A percentile compares a stretch with the other conserved stretches of the same genome.
Conservation (phyloP, 2,329 filamentous ascomycete species). For the Stachybotrys chartarum region DNA sequence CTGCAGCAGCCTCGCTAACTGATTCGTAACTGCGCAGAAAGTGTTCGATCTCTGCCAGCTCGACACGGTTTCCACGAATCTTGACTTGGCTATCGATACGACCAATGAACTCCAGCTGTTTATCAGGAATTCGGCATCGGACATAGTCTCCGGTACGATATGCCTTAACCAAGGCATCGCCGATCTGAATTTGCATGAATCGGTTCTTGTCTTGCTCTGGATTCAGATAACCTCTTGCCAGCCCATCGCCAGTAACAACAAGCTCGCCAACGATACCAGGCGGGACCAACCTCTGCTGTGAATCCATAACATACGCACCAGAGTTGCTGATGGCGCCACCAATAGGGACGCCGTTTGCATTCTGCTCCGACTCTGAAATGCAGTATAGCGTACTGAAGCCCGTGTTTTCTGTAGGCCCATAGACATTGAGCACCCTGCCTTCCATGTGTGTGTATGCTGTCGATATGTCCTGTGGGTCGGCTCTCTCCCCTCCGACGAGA, state of each 20-base stretch:
- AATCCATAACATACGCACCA: constrained; percentile 15
- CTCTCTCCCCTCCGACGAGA: constrained; percentile 7
- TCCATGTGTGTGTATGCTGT: background rate
- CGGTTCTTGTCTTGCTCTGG: constrained; percentile 3
- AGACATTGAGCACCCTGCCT: constrained; percentile 5
- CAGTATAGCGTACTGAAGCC: constrained; percentile 4
- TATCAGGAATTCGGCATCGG: constrained; percentile 12
- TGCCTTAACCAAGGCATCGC: constrained; percentile 2
- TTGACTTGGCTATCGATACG: constrained; percentile 21
- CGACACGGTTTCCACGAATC: constrained; percentile 21
- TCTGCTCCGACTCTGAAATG: background rate
- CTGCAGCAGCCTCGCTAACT: constrained; percentile 10
- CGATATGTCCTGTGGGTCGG: constrained; percentile 6
- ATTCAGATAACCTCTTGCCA: constrained; percentile 14
- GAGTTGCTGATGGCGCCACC: constrained; percentile 12
- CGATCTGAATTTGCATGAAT: constrained; percentile 9
- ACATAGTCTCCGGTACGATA: constrained; percentile 20
- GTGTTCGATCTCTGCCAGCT: constrained; percentile 19
- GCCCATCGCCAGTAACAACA: constrained; percentile 16
- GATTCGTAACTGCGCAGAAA: constrained; percentile 5
- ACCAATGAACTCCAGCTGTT: constrained; percentile 17
- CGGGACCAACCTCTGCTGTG: constrained; percentile 12
- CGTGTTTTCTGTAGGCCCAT: constrained; percentile 13
- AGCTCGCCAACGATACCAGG: constrained; percentile 18
- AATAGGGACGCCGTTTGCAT: constrained; percentile 10